Evolutionary conservation across 129 eudicot species (phyloP).

Genomic region (Chrysanthemum lavandulifolium): DNA sequence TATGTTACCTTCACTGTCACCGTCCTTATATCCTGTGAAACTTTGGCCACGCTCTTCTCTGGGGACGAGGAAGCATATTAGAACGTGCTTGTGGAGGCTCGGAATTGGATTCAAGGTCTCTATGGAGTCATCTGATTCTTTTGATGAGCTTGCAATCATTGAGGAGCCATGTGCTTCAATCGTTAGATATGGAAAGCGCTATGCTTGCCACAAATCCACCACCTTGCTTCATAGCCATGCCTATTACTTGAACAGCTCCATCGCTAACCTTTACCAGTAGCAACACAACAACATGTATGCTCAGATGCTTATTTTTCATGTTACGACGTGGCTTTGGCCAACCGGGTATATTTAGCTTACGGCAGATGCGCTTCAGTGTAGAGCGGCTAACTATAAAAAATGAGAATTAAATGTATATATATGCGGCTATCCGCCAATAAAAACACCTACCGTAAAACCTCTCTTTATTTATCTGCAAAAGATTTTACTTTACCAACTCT

Average conservation of each 20-base stretch:
- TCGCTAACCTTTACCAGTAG: conserved; percentile 8
- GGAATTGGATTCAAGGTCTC: background rate
- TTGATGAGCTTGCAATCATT: background rate
- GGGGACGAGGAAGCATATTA: background rate
- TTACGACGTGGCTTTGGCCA: conserved; percentile 17
- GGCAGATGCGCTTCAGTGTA: conserved; percentile 19
- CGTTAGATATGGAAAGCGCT: background rate
- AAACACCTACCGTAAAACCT: background rate
- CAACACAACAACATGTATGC: background rate
- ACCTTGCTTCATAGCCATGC: conserved; percentile 11
- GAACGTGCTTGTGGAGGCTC: background rate
- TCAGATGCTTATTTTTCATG: background rate
- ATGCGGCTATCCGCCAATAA: background rate
- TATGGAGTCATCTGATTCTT: background rate
- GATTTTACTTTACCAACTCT: background rate
- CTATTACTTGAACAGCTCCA: conserved; percentile 12
- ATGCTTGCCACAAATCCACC: conserved; percentile 22
- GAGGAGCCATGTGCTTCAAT: too few species aligned
- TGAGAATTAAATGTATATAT: background rate
- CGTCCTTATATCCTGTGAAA: background rate
- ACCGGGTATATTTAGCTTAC: conserved; percentile 1
- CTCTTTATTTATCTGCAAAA: too few species aligned
- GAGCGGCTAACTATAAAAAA: conserved; percentile 23
- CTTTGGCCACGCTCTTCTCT: conserved; percentile 1
- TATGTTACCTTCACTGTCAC: conserved; percentile 28